A percentile compares a stretch with the other conserved stretches of the same genome.
phyloP scores from a whole-genome alignment of 2,329 filamentous ascomycete species.

The Exophiala calicioides region DNA sequence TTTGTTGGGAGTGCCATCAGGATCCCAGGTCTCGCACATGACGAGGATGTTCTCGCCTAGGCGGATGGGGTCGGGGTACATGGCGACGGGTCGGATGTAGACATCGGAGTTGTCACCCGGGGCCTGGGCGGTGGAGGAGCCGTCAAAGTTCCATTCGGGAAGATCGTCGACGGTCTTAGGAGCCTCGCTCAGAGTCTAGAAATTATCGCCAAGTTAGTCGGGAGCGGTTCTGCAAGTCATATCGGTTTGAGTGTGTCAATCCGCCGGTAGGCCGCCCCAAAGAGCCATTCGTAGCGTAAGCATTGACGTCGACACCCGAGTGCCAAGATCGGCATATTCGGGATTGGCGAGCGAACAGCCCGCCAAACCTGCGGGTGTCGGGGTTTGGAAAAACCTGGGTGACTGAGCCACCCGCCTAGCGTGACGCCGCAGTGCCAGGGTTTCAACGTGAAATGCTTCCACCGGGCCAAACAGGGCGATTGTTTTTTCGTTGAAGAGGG shows the following conservation, averaged over 20 bases:
- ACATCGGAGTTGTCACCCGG: slow-evolving; percentile 95
- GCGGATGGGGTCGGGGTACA: slow-evolving; percentile 91
- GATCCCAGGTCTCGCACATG: slow-evolving; percentile 90
- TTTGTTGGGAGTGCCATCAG: slow-evolving; percentile 94
- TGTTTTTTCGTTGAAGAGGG: slow-evolving; percentile 3
- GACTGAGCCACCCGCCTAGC: slow-evolving; percentile 18
- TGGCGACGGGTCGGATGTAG: slow-evolving; percentile 87
- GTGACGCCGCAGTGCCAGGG: slow-evolving; percentile 10
- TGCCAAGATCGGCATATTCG: slow-evolving; percentile 20
- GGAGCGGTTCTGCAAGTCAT: slow-evolving; percentile 18
- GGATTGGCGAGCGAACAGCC: slow-evolving; percentile 19
- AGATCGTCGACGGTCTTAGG: slow-evolving; percentile 63
- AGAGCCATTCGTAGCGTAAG: slow-evolving; percentile 7
- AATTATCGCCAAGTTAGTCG: slow-evolving; percentile 19
- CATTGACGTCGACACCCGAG: slow-evolving; percentile 15
- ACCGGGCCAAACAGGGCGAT: slow-evolving; percentile 3
- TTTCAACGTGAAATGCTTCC: slow-evolving; percentile 16
- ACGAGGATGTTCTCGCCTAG: slow-evolving; percentile 89
- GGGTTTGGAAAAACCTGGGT: too few species aligned
- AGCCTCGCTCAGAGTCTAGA: slow-evolving; percentile 64
- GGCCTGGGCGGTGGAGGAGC: slow-evolving; percentile 88
- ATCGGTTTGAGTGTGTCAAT: slow-evolving; percentile 25
- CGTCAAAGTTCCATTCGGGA: slow-evolving; percentile 80
- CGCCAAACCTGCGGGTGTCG: too few species aligned
- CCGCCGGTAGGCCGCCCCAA: slow-evolving; percentile 16